Evolutionary conservation across 352 stramenopile species (phyloP).

Genomic region (Saprolegnia diclina): DNA sequence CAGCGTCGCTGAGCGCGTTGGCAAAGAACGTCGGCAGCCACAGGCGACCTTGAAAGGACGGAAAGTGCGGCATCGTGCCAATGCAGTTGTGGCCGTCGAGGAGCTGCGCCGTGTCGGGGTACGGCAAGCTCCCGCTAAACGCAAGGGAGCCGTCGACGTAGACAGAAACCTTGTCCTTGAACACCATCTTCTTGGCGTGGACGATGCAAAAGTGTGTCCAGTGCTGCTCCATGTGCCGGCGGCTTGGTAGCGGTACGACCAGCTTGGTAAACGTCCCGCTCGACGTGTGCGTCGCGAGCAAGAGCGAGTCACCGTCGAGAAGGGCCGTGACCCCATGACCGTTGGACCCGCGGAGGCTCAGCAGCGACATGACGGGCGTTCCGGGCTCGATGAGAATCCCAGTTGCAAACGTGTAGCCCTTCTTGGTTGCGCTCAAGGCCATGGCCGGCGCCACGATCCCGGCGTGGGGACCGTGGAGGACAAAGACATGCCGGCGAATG

Average conservation of each 20-base stretch:
- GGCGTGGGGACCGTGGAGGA: conserved; percentile 52
- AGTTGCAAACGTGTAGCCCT: conserved; percentile 68
- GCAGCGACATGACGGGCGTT: conserved; percentile 38
- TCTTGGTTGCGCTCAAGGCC: conserved; percentile 60
- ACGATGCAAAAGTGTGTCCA: conserved; percentile 78
- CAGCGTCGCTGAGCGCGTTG: conserved; percentile 46
- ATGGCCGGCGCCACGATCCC: conserved; percentile 58
- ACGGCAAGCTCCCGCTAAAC: conserved; percentile 60
- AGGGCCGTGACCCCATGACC: conserved; percentile 64
- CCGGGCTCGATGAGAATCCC: conserved; percentile 44
- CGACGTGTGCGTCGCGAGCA: conserved; percentile 47
- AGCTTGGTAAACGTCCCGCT: conserved; percentile 47
- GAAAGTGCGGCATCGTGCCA: conserved; percentile 36
- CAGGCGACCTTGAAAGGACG: conserved; percentile 53
- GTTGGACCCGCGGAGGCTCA: conserved; percentile 68
- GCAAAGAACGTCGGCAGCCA: conserved; percentile 77
- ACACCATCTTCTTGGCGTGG: conserved; percentile 85
- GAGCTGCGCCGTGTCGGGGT: conserved; percentile 66
- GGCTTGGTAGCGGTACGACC: conserved; percentile 45
- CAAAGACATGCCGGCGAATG: conserved; percentile 37
- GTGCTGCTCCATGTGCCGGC: conserved; percentile 43
- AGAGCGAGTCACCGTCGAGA: conserved; percentile 45
- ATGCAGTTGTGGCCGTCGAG: conserved; percentile 66
- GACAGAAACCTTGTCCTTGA: conserved; percentile 79
- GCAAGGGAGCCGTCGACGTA: conserved; percentile 55